A percentile compares a stretch with the other conserved stretches of the same genome.
Conservation (phyloP, 169 alveolate genomes). For the Plasmodium gaboni region DNA sequence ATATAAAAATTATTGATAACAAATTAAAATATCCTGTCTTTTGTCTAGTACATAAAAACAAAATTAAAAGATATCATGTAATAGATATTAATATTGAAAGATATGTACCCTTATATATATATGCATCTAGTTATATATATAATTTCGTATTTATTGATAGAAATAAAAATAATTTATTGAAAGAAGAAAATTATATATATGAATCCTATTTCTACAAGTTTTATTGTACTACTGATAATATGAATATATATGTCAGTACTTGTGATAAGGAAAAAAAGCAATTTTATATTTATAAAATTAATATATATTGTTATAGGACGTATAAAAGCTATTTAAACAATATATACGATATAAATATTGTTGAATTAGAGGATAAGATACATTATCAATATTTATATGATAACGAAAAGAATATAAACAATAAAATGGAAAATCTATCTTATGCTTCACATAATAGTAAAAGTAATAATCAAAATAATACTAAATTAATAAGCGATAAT, state of each 20-base stretch:
- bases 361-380: neutral
- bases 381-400: neutral
- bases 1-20: neutral
- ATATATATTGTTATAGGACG: slow-evolving; percentile 4
- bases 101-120: slow-evolving; percentile 20
- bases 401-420: too few relatives aligned
- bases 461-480: neutral
- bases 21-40: neutral
- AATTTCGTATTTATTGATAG: slow-evolving; percentile 30
- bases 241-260: slow-evolving; percentile 5
- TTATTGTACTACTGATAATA: slow-evolving; percentile 7
- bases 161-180: slow-evolving; percentile 22
- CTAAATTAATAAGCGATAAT: neutral
- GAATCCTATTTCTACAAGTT: slow-evolving; percentile 51
- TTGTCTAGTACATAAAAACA: slow-evolving; percentile 6
- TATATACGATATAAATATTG: slow-evolving; percentile 14
- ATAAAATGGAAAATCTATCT: too few relatives aligned
- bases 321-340: slow-evolving; percentile 9
- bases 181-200: slow-evolving; percentile 32
- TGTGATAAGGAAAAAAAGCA: slow-evolving; percentile 4
- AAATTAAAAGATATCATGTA: slow-evolving; percentile 25
- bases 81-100: slow-evolving; percentile 18
- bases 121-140: slow-evolving; percentile 25
- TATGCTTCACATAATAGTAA: neutral
- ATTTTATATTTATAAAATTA: slow-evolving; percentile 16